These are phyloP conservation scores for Blastobotrys chiropterorum DNA, from an alignment of 805 yeast species.

Conservation along the genomic window DNA sequence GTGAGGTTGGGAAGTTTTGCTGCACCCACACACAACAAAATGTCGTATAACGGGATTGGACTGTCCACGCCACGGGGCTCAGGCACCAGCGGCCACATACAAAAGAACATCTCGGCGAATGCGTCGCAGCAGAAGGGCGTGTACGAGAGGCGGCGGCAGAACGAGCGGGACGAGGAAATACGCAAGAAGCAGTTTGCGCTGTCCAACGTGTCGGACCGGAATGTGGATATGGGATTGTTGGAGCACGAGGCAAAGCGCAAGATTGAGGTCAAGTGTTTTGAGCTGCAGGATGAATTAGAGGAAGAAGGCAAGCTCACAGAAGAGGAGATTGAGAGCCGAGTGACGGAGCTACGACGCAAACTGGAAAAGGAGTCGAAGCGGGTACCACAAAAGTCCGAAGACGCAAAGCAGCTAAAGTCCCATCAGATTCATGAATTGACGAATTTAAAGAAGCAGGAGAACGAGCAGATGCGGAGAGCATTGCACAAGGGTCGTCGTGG, in stretches of 20 bases:
- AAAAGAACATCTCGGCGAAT: conserved; percentile 22
- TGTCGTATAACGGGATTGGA: conserved; percentile 35
- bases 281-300: conserved; percentile 24
- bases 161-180: conserved; percentile 8
- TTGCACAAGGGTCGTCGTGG: not conserved
- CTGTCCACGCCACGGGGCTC: conserved; percentile 29
- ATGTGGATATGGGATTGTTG: conserved; percentile 22
- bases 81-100: conserved; percentile 32
- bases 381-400: not conserved
- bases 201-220: conserved; percentile 15
- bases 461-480: conserved; percentile 17
- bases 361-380: conserved; percentile 9
- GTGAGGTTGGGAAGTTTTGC: not conserved
- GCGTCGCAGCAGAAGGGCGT: conserved; percentile 14
- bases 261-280: conserved; percentile 25
- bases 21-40: conserved; percentile 7
- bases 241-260: conserved; percentile 26
- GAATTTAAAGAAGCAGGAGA: conserved; percentile 14
- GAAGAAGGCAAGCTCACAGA: conserved; percentile 20
- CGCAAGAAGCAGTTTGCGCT: conserved; percentile 7
- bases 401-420: not conserved
- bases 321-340: conserved; percentile 19
- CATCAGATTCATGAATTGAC: conserved; percentile 19
- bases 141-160: conserved; percentile 16
- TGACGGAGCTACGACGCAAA: conserved; percentile 16